These are phyloP conservation scores for Leccinum rimulosum DNA, from an alignment of 768 basidiomycete genomes.

Conservation along the genomic window DNA sequence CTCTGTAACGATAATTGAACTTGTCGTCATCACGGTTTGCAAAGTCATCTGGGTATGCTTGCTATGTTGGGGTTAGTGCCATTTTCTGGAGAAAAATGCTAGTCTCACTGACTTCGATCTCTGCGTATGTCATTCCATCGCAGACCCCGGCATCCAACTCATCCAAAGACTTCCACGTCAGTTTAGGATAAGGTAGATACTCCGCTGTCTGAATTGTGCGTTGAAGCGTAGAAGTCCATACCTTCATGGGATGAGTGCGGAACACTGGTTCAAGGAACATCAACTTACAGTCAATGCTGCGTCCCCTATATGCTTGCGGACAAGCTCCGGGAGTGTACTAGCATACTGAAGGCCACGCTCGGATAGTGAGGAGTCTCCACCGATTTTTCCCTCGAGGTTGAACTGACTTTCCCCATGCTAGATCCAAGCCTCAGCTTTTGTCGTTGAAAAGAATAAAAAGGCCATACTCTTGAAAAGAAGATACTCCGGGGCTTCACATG, in stretches of 20 bases:
- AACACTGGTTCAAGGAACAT: slow-evolving; percentile 5
- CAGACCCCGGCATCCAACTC: slow-evolving; percentile 99
- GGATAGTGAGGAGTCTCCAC: slow-evolving; percentile 92
- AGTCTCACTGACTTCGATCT: slow-evolving; percentile 75
- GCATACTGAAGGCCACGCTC: slow-evolving; percentile 84
- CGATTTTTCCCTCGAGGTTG: slow-evolving; percentile 95
- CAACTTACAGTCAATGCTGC: slow-evolving; percentile 72
- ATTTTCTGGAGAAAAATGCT: background rate
- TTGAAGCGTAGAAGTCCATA: slow-evolving; percentile 98
- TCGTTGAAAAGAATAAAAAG: background rate
- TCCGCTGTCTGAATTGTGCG: slow-evolving; percentile 91
- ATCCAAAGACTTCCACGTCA: slow-evolving; percentile 98
- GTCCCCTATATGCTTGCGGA: slow-evolving; percentile 89
- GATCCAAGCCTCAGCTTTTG: slow-evolving; percentile 4
- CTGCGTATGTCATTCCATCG: slow-evolving; percentile 99
- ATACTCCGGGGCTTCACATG: slow-evolving; percentile 97
- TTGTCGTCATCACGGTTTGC: slow-evolving; percentile 98
- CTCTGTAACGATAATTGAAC: slow-evolving; percentile 97
- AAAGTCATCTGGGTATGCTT: slow-evolving; percentile 96
- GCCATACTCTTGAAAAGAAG: slow-evolving; percentile 88
- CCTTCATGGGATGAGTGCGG: slow-evolving; percentile 34
- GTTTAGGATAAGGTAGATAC: slow-evolving; percentile 77
- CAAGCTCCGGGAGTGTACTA: slow-evolving; percentile 77
- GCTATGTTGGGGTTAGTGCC: slow-evolving; percentile 40
- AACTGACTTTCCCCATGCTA: slow-evolving; percentile 98